A percentile compares a stretch with the other conserved stretches of the same genome.
These are phyloP conservation scores for Daldinia eschscholtzii DNA, from an alignment of 2,329 filamentous ascomycete species.

Conservation along the genomic window DNA sequence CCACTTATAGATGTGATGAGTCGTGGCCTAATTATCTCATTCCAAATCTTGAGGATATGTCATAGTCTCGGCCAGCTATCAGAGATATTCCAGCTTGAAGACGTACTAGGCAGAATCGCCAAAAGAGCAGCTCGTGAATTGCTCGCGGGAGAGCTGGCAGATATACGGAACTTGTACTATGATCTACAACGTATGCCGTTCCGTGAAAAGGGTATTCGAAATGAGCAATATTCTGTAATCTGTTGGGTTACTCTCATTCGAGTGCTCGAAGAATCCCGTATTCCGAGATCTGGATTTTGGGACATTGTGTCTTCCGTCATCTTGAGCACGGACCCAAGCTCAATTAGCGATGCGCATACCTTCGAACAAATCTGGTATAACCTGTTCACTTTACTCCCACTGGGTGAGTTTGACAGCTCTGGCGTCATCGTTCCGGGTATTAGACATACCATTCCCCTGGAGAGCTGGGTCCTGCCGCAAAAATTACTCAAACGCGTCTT, in stretches of 20 bases:
- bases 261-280: conserved; percentile 62
- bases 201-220: conserved; percentile 66
- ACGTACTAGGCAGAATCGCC: conserved; percentile 60
- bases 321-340: conserved; percentile 52
- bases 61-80: conserved; percentile 52
- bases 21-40: conserved; percentile 55
- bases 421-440: conserved; percentile 62
- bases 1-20: conserved; percentile 55
- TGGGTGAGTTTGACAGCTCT: conserved; percentile 69
- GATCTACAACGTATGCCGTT: conserved; percentile 60
- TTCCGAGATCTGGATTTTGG: conserved; percentile 71
- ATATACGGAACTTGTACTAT: conserved; percentile 62
- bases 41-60: conserved; percentile 60
- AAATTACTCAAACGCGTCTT: conserved; percentile 69
- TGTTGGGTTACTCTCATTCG: conserved; percentile 72
- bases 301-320: conserved; percentile 65
- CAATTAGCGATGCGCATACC: conserved; percentile 58
- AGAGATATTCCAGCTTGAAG: conserved; percentile 62
- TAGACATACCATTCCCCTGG: conserved; percentile 57
- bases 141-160: conserved; percentile 57
- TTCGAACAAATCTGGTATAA: conserved; percentile 70
- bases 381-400: conserved; percentile 71
- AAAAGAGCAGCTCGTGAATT: conserved; percentile 57
- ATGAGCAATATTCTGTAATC: conserved; percentile 60
- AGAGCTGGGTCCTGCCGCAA: conserved; percentile 73